phyloP scores from a whole-genome alignment of 805 yeast genomes.

The Grigorovia jiainica region DNA sequence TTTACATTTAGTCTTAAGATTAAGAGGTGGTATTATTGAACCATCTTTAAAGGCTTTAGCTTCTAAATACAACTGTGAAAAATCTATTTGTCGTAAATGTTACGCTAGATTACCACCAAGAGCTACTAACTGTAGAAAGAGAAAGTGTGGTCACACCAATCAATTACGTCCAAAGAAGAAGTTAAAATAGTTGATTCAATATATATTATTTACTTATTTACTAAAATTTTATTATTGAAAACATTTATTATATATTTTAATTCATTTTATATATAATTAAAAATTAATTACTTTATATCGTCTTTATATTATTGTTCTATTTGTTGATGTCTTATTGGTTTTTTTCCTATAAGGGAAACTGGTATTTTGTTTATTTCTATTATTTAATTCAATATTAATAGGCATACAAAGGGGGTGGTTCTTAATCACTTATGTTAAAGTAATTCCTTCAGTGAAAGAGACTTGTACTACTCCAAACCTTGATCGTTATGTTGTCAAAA shows the following conservation, averaged over 20 bases:
- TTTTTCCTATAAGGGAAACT: too few relatives aligned
- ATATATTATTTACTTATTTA: conserved; percentile 30
- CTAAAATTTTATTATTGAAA: conserved; percentile 1
- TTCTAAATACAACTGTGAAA: conserved; percentile 98
- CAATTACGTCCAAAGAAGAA: conserved; percentile 99
- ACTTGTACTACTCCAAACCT: too few relatives aligned
- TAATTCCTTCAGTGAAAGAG: too few relatives aligned
- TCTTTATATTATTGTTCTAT: too few relatives aligned
- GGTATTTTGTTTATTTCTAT: too few relatives aligned
- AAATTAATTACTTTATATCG: too few relatives aligned
- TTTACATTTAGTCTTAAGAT: conserved; percentile 59
- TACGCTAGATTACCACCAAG: conserved; percentile 99
- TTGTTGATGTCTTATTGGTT: too few relatives aligned
- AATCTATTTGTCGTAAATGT: conserved; percentile 96
- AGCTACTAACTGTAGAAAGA: conserved; percentile 99
- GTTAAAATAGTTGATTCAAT: conserved; percentile 50
- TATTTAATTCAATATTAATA: too few relatives aligned
- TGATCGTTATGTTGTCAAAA: too few relatives aligned
- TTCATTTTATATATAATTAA: conserved; percentile 1
- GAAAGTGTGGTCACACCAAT: conserved; percentile 99
- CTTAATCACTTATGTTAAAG: too few relatives aligned
- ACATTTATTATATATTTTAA: conserved; percentile 1
- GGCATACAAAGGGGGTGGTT: too few relatives aligned
- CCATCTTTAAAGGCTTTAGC: conserved; percentile 97
- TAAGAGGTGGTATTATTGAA: conserved; percentile 82